Percentiles rank a stretch among this genome's conserved stretches.
Evolutionary conservation across 2,329 filamentous ascomycete species (phyloP).

Genomic region (Fusarium sp.): DNA sequence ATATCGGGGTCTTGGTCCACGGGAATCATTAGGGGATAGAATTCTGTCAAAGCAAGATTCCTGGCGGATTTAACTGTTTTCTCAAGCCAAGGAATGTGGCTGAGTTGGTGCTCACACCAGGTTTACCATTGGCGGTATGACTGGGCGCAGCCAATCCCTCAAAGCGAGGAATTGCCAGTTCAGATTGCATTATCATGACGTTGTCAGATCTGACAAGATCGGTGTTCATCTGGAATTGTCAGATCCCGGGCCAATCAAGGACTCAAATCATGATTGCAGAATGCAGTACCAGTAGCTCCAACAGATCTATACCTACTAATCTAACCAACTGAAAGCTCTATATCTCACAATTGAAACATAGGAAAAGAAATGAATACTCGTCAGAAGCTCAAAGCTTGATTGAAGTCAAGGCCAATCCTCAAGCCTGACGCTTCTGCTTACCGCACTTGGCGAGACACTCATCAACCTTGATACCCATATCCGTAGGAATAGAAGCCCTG

Average conservation of each 20-base stretch:
- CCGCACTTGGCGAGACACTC: conserved; percentile 54
- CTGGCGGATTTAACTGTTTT: background rate
- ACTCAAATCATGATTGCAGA: background rate
- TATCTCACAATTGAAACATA: background rate
- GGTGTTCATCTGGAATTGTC: background rate
- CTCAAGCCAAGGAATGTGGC: background rate
- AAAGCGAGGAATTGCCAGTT: background rate
- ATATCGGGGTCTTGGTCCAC: background rate
- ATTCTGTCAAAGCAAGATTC: background rate
- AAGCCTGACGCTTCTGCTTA: conserved; percentile 51
- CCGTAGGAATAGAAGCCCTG: conserved; percentile 51
- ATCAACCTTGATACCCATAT: conserved; percentile 61
- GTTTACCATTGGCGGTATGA: background rate
- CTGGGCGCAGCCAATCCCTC: background rate
- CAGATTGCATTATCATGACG: background rate
- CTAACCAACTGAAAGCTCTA: background rate
- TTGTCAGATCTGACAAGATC: background rate
- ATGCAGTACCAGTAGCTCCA: background rate
- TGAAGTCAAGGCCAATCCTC: background rate
- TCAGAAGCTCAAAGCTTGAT: background rate
- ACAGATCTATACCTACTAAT: background rate
- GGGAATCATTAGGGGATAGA: background rate
- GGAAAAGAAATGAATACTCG: background rate
- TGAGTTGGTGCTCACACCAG: background rate
- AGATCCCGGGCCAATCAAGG: background rate